Base-by-base conservation (phyloP, 2,329 filamentous ascomycete genomes). In the Fusarium sp. region DNA sequence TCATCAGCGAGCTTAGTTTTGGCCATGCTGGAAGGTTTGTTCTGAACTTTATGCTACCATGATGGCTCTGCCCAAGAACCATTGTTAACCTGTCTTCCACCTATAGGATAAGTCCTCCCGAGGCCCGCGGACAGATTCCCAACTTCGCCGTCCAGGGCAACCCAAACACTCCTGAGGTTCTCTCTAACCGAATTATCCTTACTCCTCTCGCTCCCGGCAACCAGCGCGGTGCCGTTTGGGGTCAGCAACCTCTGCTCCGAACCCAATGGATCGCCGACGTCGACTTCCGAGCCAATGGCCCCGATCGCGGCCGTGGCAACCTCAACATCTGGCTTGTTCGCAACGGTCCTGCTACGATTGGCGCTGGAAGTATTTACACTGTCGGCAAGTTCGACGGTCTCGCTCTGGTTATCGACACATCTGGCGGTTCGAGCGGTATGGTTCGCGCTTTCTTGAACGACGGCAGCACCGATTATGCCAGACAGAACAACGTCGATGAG, bases 391-490 rank as follows among this genome's bases (percentile, higher is more conserved):
- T 97, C 76, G 95, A 98, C 75, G 96, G 96, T n/a, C 83, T 99
- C 72, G 95, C 89, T 34, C 83, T 99, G 61, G 91, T 97, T 25
- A 81, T 99, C 57, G 95, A 98, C 81, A 90, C 92, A 68, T 92
- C 96, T 77, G 91, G 92, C 58, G 91, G 93, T 46, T 81, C 83
- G 4, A 90, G 90, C 54, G 96, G 96, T 72, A 94, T 91, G 81
- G 86, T 99, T 70, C 89, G 96, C 63, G 96, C 92, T 20, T 99
- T 98, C 84, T 83, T 99, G 72, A 99, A 98, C 82, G 96, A 98
- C 79, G 95, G 95, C 51, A 88, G 85, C 40, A 90, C 88, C 72
- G 93, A 97, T 79, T 98, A 91, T 84, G 90, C 90, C 77, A 85
- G 86, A 38, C 62, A 60, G 91, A 95, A 74, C 86, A 89, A 72